phyloP scores from a whole-genome alignment of 2,329 filamentous ascomycete genomes.

The Teratosphaeriaceae sp. region DNA sequence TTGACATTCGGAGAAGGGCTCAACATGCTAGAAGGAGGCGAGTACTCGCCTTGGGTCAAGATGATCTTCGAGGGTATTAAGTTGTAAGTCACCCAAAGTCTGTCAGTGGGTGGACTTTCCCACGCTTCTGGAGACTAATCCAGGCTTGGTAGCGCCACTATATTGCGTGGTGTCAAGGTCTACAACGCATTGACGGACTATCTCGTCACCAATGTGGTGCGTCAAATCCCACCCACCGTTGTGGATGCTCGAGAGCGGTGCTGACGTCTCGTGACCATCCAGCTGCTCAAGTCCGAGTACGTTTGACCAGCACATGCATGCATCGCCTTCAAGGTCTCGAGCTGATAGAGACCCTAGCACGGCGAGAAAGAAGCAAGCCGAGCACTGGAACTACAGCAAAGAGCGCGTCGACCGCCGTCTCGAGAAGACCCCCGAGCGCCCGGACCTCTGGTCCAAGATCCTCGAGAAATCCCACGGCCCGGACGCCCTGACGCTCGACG shows the following conservation, averaged over 20 bases:
- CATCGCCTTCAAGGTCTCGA: too few species aligned
- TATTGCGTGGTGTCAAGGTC: conserved; percentile 11
- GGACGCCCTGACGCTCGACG: conserved; percentile 18
- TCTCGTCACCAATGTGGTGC: conserved; percentile 8
- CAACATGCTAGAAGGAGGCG: conserved; percentile 23
- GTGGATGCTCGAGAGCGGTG: too few species aligned
- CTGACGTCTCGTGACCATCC: background rate
- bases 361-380: conserved; percentile 6
- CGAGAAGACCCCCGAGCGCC: conserved; percentile 14
- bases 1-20: conserved; percentile 25
- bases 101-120: too few species aligned
- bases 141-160: conserved; percentile 1
- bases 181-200: conserved; percentile 9
- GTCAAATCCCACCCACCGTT: too few species aligned
- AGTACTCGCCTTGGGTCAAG: conserved; percentile 24
- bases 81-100: background rate
- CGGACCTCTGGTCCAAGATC: conserved; percentile 27
- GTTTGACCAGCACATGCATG: too few species aligned
- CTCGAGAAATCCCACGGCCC: conserved; percentile 18
- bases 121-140: too few species aligned
- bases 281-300: background rate
- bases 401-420: conserved; percentile 24
- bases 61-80: conserved; percentile 23
- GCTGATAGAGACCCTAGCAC: conserved; percentile 11
- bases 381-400: conserved; percentile 21